Conservation (phyloP, 305 asterid genomes). For the Solanum hybrid region DNA sequence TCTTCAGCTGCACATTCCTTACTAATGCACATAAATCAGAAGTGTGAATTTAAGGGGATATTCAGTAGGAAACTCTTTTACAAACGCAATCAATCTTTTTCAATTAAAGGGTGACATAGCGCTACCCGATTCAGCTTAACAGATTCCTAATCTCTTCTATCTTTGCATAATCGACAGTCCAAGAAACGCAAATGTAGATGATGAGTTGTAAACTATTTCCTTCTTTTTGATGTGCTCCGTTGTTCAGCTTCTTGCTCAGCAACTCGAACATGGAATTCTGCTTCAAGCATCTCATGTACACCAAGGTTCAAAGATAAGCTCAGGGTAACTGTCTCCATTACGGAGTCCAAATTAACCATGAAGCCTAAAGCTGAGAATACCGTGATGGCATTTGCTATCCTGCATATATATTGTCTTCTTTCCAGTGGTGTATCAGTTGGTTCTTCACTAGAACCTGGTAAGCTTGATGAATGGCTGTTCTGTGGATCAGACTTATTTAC, state of each 20-base stretch:
- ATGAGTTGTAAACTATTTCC: conserved; percentile 16
- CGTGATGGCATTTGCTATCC: conserved; percentile 69
- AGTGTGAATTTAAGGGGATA: not conserved
- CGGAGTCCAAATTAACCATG: conserved; percentile 48
- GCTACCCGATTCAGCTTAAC: not conserved
- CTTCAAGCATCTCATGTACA: conserved; percentile 81
- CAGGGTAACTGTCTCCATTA: conserved; percentile 42
- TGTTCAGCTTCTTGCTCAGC: conserved; percentile 87
- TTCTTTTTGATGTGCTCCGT: conserved; percentile 34
- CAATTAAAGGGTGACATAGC: not conserved
- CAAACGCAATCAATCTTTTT: not conserved
- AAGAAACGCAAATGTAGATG: not conserved
- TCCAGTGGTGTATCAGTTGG: conserved; percentile 45
- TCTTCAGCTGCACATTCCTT: not conserved
- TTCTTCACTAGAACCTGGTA: conserved; percentile 27
- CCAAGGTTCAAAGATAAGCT: conserved; percentile 46
- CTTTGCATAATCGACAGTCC: not conserved
- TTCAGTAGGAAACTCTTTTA: not conserved
- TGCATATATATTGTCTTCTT: conserved; percentile 63
- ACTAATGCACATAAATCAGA: not conserved
- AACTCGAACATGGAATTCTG: conserved; percentile 71
- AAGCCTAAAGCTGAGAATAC: conserved; percentile 69
- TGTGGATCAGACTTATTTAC: conserved; percentile 33
- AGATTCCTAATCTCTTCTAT: not conserved
- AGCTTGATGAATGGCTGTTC: conserved; percentile 13